A percentile compares a stretch with the other conserved stretches of the same genome.
These are phyloP conservation scores for Pisolithus tinctorius DNA, from an alignment of 768 basidiomycete genomes.

Conservation along the genomic window DNA sequence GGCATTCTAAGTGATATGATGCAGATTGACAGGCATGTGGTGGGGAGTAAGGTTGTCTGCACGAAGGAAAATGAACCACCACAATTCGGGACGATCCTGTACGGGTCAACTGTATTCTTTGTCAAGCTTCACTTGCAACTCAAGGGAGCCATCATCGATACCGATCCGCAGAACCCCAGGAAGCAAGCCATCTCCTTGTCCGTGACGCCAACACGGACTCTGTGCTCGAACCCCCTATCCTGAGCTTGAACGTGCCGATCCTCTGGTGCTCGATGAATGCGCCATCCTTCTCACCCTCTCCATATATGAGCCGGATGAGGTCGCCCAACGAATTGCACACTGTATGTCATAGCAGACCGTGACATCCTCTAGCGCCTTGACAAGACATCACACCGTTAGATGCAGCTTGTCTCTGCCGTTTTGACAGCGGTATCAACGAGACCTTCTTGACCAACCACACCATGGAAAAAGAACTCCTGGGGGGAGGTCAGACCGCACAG, in stretches of 20 bases:
- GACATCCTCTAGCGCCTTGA: slow-evolving; percentile 96
- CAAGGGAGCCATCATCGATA: slow-evolving; percentile 75
- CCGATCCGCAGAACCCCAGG: slow-evolving; percentile 80
- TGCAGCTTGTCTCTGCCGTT: slow-evolving; percentile 98
- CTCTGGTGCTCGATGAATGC: slow-evolving; percentile 95
- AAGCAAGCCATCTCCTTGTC: slow-evolving; percentile 66
- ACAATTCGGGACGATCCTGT: slow-evolving; percentile 71
- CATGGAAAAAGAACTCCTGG: slow-evolving; percentile 99
- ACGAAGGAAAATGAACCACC: slow-evolving; percentile 81
- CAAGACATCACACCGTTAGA: slow-evolving; percentile 95
- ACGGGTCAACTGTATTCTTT: slow-evolving; percentile 60
- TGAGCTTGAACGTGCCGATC: slow-evolving; percentile 83
- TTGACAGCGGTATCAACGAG: slow-evolving; percentile 99
- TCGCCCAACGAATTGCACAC: slow-evolving; percentile 97
- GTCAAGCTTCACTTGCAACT: slow-evolving; percentile 80
- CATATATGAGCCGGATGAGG: slow-evolving; percentile 93
- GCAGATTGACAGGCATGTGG: slow-evolving; percentile 92
- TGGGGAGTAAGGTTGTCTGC: slow-evolving; percentile 65
- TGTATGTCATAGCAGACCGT: slow-evolving; percentile 96
- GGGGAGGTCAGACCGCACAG: slow-evolving; percentile 85
- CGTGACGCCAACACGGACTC: slow-evolving; percentile 92
- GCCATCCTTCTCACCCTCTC: slow-evolving; percentile 99
- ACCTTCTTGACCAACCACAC: slow-evolving; percentile 99
- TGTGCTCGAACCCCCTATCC: slow-evolving; percentile 80
- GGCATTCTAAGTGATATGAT: slow-evolving; percentile 93